Percentiles rank a stretch among this genome's conserved stretches.
Evolutionary conservation across 495 filamentous ascomycete genomes (phyloP).

Genomic region (Jackrogersella minutella): DNA sequence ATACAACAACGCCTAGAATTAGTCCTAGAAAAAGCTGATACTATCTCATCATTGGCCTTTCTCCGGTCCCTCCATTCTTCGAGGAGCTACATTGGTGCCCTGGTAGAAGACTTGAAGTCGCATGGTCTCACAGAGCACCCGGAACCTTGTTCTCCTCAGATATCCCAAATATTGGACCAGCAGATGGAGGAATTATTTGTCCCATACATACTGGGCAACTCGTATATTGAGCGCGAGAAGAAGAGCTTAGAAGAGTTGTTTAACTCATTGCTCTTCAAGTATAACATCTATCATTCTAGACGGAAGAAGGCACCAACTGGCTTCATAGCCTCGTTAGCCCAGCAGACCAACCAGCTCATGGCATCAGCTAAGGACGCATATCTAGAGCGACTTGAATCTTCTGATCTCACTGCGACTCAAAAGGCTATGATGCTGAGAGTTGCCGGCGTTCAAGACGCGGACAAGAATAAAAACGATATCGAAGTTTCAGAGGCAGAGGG

Average conservation of each 20-base stretch:
- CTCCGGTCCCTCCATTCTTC: constrained; percentile 90
- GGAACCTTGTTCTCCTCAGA: constrained; percentile 86
- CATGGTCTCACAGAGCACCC: constrained; percentile 97
- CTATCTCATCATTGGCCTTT: constrained; percentile 90
- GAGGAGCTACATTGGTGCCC: constrained; percentile 78
- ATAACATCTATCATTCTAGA: constrained; percentile 88
- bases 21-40: constrained; percentile 92
- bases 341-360: constrained; percentile 82
- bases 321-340: constrained; percentile 89
- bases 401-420: constrained; percentile 82
- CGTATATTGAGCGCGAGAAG: constrained; percentile 94
- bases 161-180: constrained; percentile 85
- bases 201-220: constrained; percentile 91
- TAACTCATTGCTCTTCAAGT: constrained; percentile 92
- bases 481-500: constrained; percentile 92
- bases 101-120: constrained; percentile 91
- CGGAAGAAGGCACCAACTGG: constrained; percentile 83
- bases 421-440: constrained; percentile 86
- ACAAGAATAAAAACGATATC: constrained; percentile 73
- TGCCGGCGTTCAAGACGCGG: constrained; percentile 70
- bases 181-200: constrained; percentile 97
- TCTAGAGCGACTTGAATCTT: constrained; percentile 82
- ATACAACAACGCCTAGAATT: constrained; percentile 95
- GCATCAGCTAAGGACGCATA: constrained; percentile 84
- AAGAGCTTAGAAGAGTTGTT: constrained; percentile 90